phyloP scores from a whole-genome alignment of 2,329 filamentous ascomycete species.

The Fusarium verticillioides region DNA sequence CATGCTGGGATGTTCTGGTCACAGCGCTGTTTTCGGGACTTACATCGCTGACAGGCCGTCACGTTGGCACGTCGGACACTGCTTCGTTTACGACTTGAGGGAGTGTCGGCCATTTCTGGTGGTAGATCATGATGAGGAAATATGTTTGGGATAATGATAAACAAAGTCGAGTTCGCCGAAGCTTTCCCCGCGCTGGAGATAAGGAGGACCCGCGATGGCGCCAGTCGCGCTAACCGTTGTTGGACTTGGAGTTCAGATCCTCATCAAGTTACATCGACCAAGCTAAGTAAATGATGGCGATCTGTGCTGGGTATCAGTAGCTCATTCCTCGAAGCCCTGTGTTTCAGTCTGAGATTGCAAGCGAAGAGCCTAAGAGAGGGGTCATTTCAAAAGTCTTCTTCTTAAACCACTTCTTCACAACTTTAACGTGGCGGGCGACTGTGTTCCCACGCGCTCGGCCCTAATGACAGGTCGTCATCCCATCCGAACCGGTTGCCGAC shows the following conservation, averaged over 20 bases:
- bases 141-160: too few species aligned
- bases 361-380: not conserved
- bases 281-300: not conserved
- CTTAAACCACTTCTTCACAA: too few species aligned
- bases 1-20: slow-evolving; percentile 40
- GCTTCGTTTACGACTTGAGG: slow-evolving; percentile 2
- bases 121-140: not conserved
- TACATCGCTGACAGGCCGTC: slow-evolving; percentile 33
- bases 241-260: not conserved
- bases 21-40: slow-evolving; percentile 38
- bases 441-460: too few species aligned
- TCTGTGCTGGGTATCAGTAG: too few species aligned
- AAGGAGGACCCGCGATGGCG: not conserved
- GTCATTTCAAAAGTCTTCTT: too few species aligned
- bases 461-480: too few species aligned
- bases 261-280: not conserved
- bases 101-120: not conserved
- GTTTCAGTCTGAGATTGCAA: not conserved
- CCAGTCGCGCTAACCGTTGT: not conserved
- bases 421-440: too few species aligned
- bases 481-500: too few species aligned
- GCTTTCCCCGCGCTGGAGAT: not conserved
- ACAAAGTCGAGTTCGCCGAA: not conserved
- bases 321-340: too few species aligned
- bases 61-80: slow-evolving; percentile 37